phyloP scores from a whole-genome alignment of 495 filamentous ascomycete species.

The Podospora pseudocomata region DNA sequence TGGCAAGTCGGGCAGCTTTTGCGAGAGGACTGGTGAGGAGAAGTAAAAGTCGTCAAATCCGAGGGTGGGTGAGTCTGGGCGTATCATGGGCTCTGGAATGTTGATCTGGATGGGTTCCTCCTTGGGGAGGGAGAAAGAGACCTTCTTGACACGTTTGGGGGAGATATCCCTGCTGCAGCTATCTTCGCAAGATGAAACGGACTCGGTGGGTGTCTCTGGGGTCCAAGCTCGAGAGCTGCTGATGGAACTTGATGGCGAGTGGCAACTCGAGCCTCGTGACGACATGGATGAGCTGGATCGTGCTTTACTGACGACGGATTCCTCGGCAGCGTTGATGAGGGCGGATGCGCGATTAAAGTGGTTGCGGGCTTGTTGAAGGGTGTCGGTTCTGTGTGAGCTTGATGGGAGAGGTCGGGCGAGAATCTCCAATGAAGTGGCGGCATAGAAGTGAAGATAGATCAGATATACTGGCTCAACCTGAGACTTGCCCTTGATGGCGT shows the following conservation, averaged over 20 bases:
- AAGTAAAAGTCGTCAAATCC: conserved; percentile 42
- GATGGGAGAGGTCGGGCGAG: conserved; percentile 47
- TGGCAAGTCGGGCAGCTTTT: conserved; percentile 23
- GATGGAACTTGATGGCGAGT: conserved; percentile 44
- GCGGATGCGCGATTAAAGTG: conserved; percentile 46
- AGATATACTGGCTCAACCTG: conserved; percentile 46
- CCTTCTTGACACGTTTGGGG: conserved; percentile 46
- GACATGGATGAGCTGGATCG: conserved; percentile 35
- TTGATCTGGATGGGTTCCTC: conserved; percentile 24
- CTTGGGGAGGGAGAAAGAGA: conserved; percentile 47
- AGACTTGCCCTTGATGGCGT: conserved; percentile 39
- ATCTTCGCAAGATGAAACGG: conserved; percentile 41
- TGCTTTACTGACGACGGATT: conserved; percentile 31
- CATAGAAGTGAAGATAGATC: conserved; percentile 54
- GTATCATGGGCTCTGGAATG: conserved; percentile 42
- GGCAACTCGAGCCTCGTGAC: conserved; percentile 39
- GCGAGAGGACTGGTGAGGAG: conserved; percentile 17
- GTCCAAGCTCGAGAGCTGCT: conserved; percentile 40
- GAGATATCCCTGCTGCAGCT: conserved; percentile 22
- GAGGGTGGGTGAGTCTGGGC: conserved; percentile 46
- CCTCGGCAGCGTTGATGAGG: conserved; percentile 39
- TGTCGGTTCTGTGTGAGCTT: conserved; percentile 40
- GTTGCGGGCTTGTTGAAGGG: conserved; percentile 46
- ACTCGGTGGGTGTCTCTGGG: conserved; percentile 42
- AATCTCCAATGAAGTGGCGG: conserved; percentile 50